phyloP scores from a whole-genome alignment of 352 stramenopile genomes.

The Phytophthora multivora region DNA sequence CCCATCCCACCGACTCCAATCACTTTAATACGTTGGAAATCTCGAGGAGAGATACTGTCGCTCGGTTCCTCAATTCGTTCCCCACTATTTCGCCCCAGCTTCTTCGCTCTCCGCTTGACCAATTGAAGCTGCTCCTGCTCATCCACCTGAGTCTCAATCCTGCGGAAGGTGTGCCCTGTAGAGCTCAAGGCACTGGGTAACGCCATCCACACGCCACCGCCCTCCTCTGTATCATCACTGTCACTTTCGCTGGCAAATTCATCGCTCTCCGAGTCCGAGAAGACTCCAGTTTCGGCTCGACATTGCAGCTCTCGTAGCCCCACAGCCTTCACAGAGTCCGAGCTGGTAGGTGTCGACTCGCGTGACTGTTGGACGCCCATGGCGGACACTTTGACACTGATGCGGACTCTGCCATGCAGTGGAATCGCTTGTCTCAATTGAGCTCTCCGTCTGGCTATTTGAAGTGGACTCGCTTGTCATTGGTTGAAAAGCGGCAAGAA shows the following conservation, averaged over 20 bases:
- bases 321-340: background rate
- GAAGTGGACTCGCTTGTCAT: conserved; percentile 9
- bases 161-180: conserved; percentile 54
- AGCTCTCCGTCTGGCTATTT: conserved; percentile 11
- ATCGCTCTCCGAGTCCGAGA: conserved; percentile 46
- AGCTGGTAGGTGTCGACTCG: background rate
- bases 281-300: conserved; percentile 25
- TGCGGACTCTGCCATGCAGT: background rate
- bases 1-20: conserved; percentile 90
- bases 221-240: conserved; percentile 23
- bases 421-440: conserved; percentile 7
- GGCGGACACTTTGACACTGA: background rate
- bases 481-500: conserved; percentile 14
- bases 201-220: conserved; percentile 45
- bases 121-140: conserved; percentile 58
- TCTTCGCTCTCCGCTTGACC: conserved; percentile 73
- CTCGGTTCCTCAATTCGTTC: background rate
- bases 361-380: conserved; percentile 30
- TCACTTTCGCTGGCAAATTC: conserved; percentile 4
- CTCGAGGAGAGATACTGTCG: conserved; percentile 39
- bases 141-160: conserved; percentile 54
- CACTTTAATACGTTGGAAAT: conserved; percentile 90
- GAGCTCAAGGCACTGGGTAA: conserved; percentile 60
- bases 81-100: conserved; percentile 77
- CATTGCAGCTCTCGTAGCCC: conserved; percentile 16